These are phyloP conservation scores for Arthrobotrys megalospora DNA, from an alignment of 2,329 filamentous ascomycete species.

Conservation along the genomic window DNA sequence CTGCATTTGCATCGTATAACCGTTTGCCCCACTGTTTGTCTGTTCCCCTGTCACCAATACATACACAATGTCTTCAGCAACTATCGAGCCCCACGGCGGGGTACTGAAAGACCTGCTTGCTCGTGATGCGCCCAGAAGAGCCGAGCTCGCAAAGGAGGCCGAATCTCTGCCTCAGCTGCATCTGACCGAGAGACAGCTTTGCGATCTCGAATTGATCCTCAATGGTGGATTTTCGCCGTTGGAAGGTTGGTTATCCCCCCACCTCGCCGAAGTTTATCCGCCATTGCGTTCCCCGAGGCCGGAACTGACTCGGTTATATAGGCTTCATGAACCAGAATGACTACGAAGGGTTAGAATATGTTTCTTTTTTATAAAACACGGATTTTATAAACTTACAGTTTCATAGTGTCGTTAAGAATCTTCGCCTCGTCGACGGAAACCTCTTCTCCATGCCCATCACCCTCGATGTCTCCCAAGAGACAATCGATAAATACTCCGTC, in stretches of 20 bases:
- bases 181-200: slow-evolving; percentile 93
- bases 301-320: slow-evolving; percentile 66
- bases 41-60: slow-evolving; percentile 8
- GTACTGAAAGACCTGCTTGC: slow-evolving; percentile 98
- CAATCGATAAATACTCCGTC: slow-evolving; percentile 81
- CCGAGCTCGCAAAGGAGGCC: slow-evolving; percentile 84
- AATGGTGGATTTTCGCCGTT: slow-evolving; percentile 98
- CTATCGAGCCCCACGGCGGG: slow-evolving; percentile 82
- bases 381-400: slow-evolving; percentile 63
- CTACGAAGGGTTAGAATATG: slow-evolving; percentile 84
- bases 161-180: slow-evolving; percentile 87
- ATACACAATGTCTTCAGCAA: slow-evolving; percentile 65
- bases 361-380: neutral
- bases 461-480: slow-evolving; percentile 83
- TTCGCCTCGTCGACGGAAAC: slow-evolving; percentile 87
- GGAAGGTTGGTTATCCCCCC: slow-evolving; percentile 78
- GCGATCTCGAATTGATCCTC: slow-evolving; percentile 96
- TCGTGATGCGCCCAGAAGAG: slow-evolving; percentile 86
- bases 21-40: slow-evolving; percentile 19
- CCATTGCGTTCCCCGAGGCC: neutral
- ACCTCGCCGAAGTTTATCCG: slow-evolving; percentile 3
- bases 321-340: slow-evolving; percentile 98
- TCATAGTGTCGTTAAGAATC: slow-evolving; percentile 84
- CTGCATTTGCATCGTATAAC: slow-evolving; percentile 14
- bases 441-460: slow-evolving; percentile 98